These are phyloP conservation scores for Sedum album DNA, from an alignment of 164 flowering plant species.

Conservation along the genomic window DNA sequence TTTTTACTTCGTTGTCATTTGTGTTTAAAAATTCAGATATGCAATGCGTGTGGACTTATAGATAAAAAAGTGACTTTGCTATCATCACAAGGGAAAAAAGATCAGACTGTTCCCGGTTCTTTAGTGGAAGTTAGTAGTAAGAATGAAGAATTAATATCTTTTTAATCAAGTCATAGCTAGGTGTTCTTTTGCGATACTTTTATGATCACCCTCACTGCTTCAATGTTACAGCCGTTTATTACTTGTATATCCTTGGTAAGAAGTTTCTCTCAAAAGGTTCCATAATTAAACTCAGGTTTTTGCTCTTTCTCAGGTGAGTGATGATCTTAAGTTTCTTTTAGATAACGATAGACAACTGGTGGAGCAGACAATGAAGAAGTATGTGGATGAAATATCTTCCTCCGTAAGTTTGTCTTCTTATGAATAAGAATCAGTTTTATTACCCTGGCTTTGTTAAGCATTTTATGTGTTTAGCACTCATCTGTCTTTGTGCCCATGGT, in stretches of 20 bases:
- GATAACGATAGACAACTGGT: slow-evolving; percentile 28
- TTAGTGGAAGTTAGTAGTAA: background rate
- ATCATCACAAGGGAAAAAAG: background rate
- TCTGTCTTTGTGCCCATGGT: background rate
- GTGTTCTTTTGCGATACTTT: background rate
- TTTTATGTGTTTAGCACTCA: background rate
- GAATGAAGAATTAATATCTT: background rate
- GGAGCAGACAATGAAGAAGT: slow-evolving; percentile 36
- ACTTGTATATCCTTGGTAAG: background rate
- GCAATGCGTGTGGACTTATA: background rate
- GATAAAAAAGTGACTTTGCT: background rate
- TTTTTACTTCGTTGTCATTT: background rate
- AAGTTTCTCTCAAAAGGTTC: background rate
- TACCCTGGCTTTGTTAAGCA: background rate
- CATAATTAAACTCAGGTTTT: background rate
- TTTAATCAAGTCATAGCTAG: background rate
- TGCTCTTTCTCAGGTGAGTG: slow-evolving; percentile 28
- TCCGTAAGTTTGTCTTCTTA: slow-evolving; percentile 46
- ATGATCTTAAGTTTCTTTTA: slow-evolving; percentile 37
- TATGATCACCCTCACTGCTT: background rate
- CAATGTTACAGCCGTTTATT: background rate
- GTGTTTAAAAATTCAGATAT: background rate
- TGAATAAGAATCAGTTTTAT: too few relatives aligned
- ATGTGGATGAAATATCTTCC: slow-evolving; percentile 33
- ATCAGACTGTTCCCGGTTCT: background rate